Percentiles rank a stretch among this genome's conserved stretches.
Evolutionary conservation across 2,329 filamentous ascomycete genomes (phyloP).

Genomic region (Alternaria arbusti): DNA sequence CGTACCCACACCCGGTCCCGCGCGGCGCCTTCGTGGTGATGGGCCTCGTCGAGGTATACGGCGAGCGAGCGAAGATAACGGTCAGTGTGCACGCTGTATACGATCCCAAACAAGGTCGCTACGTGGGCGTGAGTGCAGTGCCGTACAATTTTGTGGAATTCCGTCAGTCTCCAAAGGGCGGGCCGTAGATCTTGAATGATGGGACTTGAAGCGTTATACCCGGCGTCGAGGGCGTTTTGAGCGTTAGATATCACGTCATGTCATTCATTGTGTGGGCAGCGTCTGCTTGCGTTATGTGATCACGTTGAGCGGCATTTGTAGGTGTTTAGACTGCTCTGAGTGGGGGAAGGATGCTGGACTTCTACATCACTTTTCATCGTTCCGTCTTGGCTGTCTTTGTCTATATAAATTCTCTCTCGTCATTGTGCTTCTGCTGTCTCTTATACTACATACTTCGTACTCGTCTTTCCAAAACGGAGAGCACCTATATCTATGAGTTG

Average conservation of each 20-base stretch:
- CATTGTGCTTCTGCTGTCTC: too few relatives aligned
- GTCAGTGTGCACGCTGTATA: constrained; percentile 56
- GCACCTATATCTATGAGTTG: too few relatives aligned
- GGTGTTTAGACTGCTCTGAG: neutral
- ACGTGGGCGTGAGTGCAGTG: constrained; percentile 36
- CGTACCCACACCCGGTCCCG: constrained; percentile 41
- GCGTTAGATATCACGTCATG: constrained; percentile 1
- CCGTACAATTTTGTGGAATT: constrained; percentile 37
- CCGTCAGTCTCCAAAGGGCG: constrained; percentile 49
- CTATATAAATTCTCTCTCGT: too few relatives aligned
- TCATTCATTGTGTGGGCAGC: constrained; percentile 1
- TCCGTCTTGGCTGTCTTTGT: too few relatives aligned
- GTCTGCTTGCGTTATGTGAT: neutral
- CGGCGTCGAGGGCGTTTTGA: constrained; percentile 9
- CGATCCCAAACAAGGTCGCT: constrained; percentile 52
- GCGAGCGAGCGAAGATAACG: constrained; percentile 49
- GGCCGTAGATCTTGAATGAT: constrained; percentile 1
- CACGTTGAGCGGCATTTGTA: constrained; percentile 1
- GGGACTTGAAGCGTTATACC: constrained; percentile 6
- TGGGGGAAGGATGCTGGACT: neutral
- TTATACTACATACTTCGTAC: too few relatives aligned
- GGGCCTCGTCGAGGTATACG: constrained; percentile 56
- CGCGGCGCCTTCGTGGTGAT: constrained; percentile 54
- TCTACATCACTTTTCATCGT: too few relatives aligned
- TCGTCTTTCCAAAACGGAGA: too few relatives aligned